Percentiles rank a stretch among this genome's conserved stretches.
Conservation (phyloP, 768 basidiomycete species). For the Termitomyces sp. region DNA sequence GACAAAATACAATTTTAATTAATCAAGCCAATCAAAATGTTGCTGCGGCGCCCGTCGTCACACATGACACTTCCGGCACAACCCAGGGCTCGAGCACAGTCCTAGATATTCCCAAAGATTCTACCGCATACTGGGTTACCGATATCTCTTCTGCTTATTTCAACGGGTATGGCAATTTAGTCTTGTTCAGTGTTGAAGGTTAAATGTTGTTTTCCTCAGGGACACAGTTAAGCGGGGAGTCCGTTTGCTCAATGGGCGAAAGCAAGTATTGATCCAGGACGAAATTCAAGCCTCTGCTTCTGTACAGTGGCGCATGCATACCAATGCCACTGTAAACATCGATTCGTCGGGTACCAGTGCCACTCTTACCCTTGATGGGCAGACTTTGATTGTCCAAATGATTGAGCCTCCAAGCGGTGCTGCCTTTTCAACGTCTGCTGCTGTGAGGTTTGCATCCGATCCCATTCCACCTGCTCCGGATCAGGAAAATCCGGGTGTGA, state of each 20-base stretch:
- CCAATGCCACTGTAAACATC: conserved; percentile 75
- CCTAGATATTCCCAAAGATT: conserved; percentile 49
- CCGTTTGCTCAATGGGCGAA: conserved; percentile 74
- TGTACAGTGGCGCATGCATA: conserved; percentile 92
- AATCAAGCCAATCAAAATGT: conserved; percentile 78
- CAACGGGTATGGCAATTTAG: conserved; percentile 46
- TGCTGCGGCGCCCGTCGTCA: conserved; percentile 52
- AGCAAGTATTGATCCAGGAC: conserved; percentile 90
- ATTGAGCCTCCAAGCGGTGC: conserved; percentile 67
- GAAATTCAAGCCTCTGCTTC: conserved; percentile 61
- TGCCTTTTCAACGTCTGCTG: conserved; percentile 46
- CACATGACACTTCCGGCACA: conserved; percentile 47
- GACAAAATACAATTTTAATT: conserved; percentile 91
- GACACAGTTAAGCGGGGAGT: conserved; percentile 80
- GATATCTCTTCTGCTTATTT: conserved; percentile 77
- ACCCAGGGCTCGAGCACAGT: conserved; percentile 85
- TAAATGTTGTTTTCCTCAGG: conserved; percentile 24
- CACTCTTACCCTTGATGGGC: conserved; percentile 64
- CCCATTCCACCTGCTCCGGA: conserved; percentile 58
- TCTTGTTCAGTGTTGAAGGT: background rate
- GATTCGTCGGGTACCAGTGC: conserved; percentile 54
- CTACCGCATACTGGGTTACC: conserved; percentile 78
- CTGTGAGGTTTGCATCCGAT: conserved; percentile 56
- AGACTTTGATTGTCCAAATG: conserved; percentile 63
- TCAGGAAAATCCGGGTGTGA: conserved; percentile 73